Conservation (phyloP, 140 eudicot genomes). For the Bidens hawaiensis region DNA sequence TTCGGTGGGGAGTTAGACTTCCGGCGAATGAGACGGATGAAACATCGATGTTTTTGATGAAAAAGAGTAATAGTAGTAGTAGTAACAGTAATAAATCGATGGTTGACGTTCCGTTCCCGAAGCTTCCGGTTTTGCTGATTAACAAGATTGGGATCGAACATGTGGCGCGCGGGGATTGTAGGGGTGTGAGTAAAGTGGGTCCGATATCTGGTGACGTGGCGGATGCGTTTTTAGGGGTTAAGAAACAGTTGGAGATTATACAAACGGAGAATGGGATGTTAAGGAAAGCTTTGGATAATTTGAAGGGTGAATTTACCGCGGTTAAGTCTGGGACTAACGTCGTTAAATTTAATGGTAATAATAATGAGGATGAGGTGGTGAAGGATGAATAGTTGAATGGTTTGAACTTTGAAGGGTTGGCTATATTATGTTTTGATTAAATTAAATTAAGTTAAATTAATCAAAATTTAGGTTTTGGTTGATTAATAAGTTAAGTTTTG, state of each 20-base stretch:
- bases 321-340: slow-evolving; percentile 10
- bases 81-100: slow-evolving; percentile 26
- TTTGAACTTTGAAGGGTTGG: too few species aligned
- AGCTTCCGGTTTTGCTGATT: slow-evolving; percentile 46
- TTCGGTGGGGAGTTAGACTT: slow-evolving; percentile 74
- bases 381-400: slow-evolving; percentile 27
- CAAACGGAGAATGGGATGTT: slow-evolving; percentile 61
- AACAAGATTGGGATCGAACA: slow-evolving; percentile 82
- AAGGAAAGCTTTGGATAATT: slow-evolving; percentile 54
- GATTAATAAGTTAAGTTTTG: too few species aligned
- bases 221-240: slow-evolving; percentile 53
- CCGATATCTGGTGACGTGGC: slow-evolving; percentile 32
- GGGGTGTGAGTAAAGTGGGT: slow-evolving; percentile 20
- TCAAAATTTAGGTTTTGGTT: too few species aligned
- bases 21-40: slow-evolving; percentile 46
- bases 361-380: slow-evolving; percentile 15
- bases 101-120: slow-evolving; percentile 39
- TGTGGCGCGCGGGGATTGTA: slow-evolving; percentile 28
- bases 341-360: slow-evolving; percentile 15
- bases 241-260: slow-evolving; percentile 52
- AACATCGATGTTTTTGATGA: slow-evolving; percentile 26
- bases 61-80: slow-evolving; percentile 26
- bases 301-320: slow-evolving; percentile 49
- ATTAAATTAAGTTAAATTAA: too few species aligned
- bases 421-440: too few species aligned